Evolutionary conservation across 2,329 filamentous ascomycete genomes (phyloP), one percentile per base, ranked within the genome.

Genomic region (Nemania diffusa): DNA sequence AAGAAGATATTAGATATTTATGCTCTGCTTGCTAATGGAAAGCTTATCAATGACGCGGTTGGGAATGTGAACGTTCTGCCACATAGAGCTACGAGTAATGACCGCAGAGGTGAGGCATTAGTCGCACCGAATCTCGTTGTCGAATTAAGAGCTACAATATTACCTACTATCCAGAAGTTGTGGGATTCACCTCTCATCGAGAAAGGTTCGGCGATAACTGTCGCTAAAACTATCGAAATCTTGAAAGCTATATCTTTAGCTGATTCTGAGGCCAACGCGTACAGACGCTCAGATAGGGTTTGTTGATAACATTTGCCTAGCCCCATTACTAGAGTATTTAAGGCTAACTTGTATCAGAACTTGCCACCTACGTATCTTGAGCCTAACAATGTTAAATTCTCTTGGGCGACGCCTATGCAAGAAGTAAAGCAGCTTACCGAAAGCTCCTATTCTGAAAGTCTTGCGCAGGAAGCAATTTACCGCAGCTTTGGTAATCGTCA

Each of bases 161-260:
- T 97, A 15, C 92, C 94, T 0, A 88, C 91, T 52, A 86, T 96
- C 46, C 87, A 87, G 64, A 86, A 90, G 53, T 86, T 98, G 29
- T 99, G 96, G 97, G 90, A 93, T 72, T 97, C 94, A 0, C 84
- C 89, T 27, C 88, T 97, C 55, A 88, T 96, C 20, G 93, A 97
- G 73, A 94, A 93, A 73, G 88, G 93, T 0, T 90, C 92, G 2
- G 90, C 90, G 26, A 86, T 89, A 24, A 91, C 94, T 48, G 88
- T 96, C 20, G 92, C 92, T 72, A 91, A 89, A 61, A 83, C 97
- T 15, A 88, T 98, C 67, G 92, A 94, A 34, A 95, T 97, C 53
- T 83, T 99, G 64, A 92, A 92, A 73, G 88, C 88, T 5, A 90
- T 97, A 17, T 86, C 94, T 11, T 86, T 89, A 65, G 91, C 88